Evolutionary conservation across 129 eudicot genomes (phyloP).

Genomic region (Artemisia tridentata): DNA sequence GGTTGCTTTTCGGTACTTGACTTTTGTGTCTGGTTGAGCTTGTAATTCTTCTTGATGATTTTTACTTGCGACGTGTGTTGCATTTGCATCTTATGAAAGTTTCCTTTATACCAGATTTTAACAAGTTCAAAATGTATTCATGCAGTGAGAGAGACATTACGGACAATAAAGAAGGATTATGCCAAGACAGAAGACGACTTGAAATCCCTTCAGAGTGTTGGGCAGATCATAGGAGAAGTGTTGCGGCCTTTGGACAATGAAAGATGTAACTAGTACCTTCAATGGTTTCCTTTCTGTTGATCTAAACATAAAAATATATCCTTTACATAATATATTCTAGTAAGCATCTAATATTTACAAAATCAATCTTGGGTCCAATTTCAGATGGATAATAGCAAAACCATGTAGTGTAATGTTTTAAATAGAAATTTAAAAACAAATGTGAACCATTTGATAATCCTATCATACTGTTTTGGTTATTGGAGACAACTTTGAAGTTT

Average conservation of each 20-base stretch:
- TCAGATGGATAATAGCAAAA: not conserved
- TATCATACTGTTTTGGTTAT: slow-evolving; percentile 2
- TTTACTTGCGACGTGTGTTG: not conserved
- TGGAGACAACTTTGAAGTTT: not conserved
- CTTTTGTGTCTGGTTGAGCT: slow-evolving; percentile 1
- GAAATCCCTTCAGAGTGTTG: slow-evolving; percentile 99
- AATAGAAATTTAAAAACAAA: not conserved
- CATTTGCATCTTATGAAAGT: not conserved
- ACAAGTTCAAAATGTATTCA: slow-evolving; percentile 12
- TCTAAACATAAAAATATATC: not conserved
- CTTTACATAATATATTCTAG: not conserved
- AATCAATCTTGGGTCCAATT: not conserved
- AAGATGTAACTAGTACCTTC: slow-evolving; percentile 53
- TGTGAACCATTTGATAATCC: not conserved
- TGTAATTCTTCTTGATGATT: not conserved
- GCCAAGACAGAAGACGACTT: slow-evolving; percentile 96
- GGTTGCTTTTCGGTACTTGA: not conserved
- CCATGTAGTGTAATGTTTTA: slow-evolving; percentile 7
- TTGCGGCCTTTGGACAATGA: slow-evolving; percentile 92
- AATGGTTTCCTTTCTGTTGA: not conserved
- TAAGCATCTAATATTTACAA: not conserved
- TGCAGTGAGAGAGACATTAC: slow-evolving; percentile 72
- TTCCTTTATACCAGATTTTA: not conserved
- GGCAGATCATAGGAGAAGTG: slow-evolving; percentile 97
- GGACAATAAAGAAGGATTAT: slow-evolving; percentile 76